These are phyloP conservation scores for Phytophthora rubi DNA, from an alignment of 352 stramenopile species.

Conservation along the genomic window DNA sequence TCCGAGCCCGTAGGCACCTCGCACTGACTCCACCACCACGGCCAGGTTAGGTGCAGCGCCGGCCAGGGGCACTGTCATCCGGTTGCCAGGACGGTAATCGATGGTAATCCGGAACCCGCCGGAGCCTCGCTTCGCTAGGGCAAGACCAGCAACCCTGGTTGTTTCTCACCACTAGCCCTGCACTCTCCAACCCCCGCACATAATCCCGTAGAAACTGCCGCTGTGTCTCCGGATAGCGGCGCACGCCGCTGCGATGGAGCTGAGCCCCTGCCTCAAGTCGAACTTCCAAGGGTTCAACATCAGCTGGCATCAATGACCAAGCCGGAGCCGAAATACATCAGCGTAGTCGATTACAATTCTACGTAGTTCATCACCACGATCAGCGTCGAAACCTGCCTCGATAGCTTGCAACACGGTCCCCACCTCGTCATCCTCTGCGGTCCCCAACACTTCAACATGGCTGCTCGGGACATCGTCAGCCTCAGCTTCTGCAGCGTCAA, in stretches of 20 bases:
- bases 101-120: no score
- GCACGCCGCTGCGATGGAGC: constrained; percentile 9
- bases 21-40: no score
- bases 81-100: no score
- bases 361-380: not conserved
- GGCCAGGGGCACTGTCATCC: no score
- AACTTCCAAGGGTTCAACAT: constrained; percentile 15
- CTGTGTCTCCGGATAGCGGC: no score
- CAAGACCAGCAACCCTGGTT: no score
- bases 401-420: constrained; percentile 4
- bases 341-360: not conserved
- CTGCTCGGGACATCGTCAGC: constrained; percentile 10
- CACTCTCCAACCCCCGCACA: no score
- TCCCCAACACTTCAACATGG: constrained; percentile 5
- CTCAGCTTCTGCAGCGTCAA: not conserved
- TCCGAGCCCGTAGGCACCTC: no score
- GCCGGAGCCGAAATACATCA: constrained; percentile 10
- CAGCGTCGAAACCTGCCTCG: not conserved
- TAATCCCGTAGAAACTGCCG: no score
- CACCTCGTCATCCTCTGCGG: not conserved
- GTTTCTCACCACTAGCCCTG: no score
- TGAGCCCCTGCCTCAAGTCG: not conserved
- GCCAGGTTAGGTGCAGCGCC: no score
- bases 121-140: no score
- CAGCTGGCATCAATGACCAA: constrained; percentile 1